Evolutionary conservation across 176 grass and related monocot genomes (phyloP), one percentile per base, ranked within the genome.

Genomic region (Oryza punctata): DNA sequence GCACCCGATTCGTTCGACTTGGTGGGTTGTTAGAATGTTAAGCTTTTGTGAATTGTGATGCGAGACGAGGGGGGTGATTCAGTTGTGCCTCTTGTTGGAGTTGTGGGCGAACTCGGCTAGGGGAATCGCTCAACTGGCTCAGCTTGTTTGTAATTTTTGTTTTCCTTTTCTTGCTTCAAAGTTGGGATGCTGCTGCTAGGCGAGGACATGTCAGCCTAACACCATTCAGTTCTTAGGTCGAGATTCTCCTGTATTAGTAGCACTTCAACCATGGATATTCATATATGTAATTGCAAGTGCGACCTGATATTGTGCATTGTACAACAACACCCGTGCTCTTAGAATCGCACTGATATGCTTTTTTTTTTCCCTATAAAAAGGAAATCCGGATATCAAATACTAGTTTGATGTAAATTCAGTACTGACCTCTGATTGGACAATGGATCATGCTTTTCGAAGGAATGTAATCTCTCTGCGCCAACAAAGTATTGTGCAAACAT

Each of bases 41-140:
- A 38, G 37, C 37, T 32, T 21, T 19, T 19, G 69, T 65, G 9
- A 32, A 12, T 52, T 70, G 45, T 47, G 45, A 5, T 47, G 3
- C 50, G 16, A 23, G 46, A 33, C 5, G 8, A 5, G 37, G 29
- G 16, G 2, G n/a, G 15, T 16, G 6, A 27, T 32, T 72, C 57
- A 38, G 12, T 0, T 67, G 65, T 75, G 3, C 15, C 2, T 47
- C 4, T 16, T 26, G 9, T 16, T 26, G 9, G 12, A 66, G 1
- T 64, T 46, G 75, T 80, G 40, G 49, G 33, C 30, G 23, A 26
- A 59, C 63, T 79, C 67, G 57, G 12, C 66, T 77, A 52, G 21
- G 38, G 33, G n/a, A 76, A 1, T 29, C 46, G 7, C 63, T 70
- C 64, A 70, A 70, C n/a, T 47, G 50, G 16, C 50, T 46, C 24